These are phyloP conservation scores for Omphalotus guepiniiformis DNA, from an alignment of 768 basidiomycete species.

Conservation along the genomic window DNA sequence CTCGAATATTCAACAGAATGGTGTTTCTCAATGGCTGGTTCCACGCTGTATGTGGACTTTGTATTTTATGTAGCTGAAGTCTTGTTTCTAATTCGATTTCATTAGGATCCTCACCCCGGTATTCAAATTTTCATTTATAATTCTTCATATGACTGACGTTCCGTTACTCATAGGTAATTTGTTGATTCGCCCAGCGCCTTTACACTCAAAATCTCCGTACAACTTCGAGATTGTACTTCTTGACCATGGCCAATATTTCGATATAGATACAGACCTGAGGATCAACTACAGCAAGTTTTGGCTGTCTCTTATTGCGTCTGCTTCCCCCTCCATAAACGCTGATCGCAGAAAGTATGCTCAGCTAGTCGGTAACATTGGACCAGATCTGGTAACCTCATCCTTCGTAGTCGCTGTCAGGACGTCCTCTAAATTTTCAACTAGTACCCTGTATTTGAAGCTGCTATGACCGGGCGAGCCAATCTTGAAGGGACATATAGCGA, in stretches of 20 bases:
- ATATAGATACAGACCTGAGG: slow-evolving; percentile 74
- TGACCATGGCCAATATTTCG: slow-evolving; percentile 94
- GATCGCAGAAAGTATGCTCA: slow-evolving; percentile 86
- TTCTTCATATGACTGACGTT: slow-evolving; percentile 7
- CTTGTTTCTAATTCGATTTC: slow-evolving; percentile 7
- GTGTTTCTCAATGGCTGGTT: slow-evolving; percentile 94
- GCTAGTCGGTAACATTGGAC: slow-evolving; percentile 85
- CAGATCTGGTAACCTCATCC: slow-evolving; percentile 72
- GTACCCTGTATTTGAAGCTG: slow-evolving; percentile 95
- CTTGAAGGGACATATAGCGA: slow-evolving; percentile 57
- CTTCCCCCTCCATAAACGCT: slow-evolving; percentile 56
- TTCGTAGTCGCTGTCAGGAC: neutral
- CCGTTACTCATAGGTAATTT: slow-evolving; percentile 93
- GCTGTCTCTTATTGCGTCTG: slow-evolving; percentile 79
- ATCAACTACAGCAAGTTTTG: slow-evolving; percentile 86
- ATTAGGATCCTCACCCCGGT: slow-evolving; percentile 86
- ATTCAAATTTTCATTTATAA: slow-evolving; percentile 10
- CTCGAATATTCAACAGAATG: slow-evolving; percentile 86
- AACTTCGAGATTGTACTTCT: slow-evolving; percentile 96
- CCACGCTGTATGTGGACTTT: slow-evolving; percentile 55
- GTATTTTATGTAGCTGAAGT: neutral
- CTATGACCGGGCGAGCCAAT: slow-evolving; percentile 83
- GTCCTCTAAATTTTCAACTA: slow-evolving; percentile 23
- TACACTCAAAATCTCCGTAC: slow-evolving; percentile 67
- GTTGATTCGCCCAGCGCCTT: slow-evolving; percentile 74